Evolutionary conservation across 768 basidiomycete genomes (phyloP), one percentile per base, ranked within the genome.

Genomic region (Hygrocybe punicea): DNA sequence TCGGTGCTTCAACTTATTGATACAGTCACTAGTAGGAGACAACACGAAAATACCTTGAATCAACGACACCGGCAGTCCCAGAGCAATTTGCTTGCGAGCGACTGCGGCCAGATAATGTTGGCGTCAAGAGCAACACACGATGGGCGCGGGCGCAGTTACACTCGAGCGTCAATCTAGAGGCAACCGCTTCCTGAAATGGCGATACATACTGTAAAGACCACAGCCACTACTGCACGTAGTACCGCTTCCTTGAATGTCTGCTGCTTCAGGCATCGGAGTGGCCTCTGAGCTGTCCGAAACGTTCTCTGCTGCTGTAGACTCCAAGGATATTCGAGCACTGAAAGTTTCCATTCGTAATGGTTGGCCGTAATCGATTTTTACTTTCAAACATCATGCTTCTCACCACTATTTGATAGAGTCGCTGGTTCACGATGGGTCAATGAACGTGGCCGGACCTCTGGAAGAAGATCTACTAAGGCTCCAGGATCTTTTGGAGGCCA

Each of bases 281-380:
- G 83, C 87, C 14, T 72, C 76, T 50, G 81, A 86, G 48, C 81
- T 93, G 47, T 64, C 76, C 2, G 69, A 76, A 3, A 70, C 67
- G 17, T 91, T 91, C 64, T 78, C 85, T n/a, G 66, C 78, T 34
- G 84, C 86, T 4, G 71, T 84, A 29, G 76, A 78, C 51, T 69
- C 79, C 2, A 75, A 71, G 56, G 67, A 73, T 37, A 73, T 79
- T 55, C 82, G 91, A 42, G 93, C 93, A 71, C 75, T 93, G 72
- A 90, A 90, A 69, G 78, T 93, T 59, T 78, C 79, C 47, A 91
- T 93, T 66, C 73, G 74, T 59, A 83, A 93, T 68, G 91, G 91
- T 91, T 71, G 65, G 71, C 19, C 23, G 8, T 23, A 11, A 19
- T 37, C 56, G 24, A 16, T 60, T 56, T 51, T 60, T 39, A 49